Base-by-base conservation (phyloP, 2,329 filamentous ascomycete genomes). In the Xylaria sp. region DNA sequence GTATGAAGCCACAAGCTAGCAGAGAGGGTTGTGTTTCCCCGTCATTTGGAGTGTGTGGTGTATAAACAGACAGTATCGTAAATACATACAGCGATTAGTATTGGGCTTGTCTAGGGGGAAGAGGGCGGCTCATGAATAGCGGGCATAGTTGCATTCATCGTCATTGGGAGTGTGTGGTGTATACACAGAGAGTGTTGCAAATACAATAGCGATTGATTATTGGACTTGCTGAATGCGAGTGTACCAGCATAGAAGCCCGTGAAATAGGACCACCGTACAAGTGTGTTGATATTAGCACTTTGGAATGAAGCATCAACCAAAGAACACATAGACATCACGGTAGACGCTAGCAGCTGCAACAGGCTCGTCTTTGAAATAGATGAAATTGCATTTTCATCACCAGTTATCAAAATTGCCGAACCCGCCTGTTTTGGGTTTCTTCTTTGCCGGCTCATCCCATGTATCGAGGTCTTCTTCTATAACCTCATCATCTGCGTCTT, bases 331-430 rank as follows among this genome's bases (percentile, higher is more conserved):
- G 27, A 33, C 3, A 35, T 54, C 3, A 9, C 25, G 15, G 27
- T 38, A 31, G 47, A 23, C 33, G 33, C 27, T 48, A 21, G 21
- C 29, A 49, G 38, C 11, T 31, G 29, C n/a, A 33, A 13, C 15
- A 10, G 4, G 21, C 23, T 10, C 7, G 4, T 43, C 23, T 37
- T 19, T 13, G 44, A 17, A 47, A 1, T 17, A 31, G 9, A 33
- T 44, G 37, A 37, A 35, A 9, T 11, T 15, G 31, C 8, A n/a
- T n/a, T 37, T 41, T 27, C 15, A 17, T 65, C 80, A 97, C 94
- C 95, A 99, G 37, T 81, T 85, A 77, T 97, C 93, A 75, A 99
- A 99, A 76, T 97, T 96, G 2, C 94, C 93, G 81, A 98, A 99
- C 0, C 92, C 93, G 11, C 87, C 86, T 23, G 80, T 83, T 73